Evolutionary conservation across 495 filamentous ascomycete species (phyloP), one percentile per base, ranked within the genome.

Genomic region (Rostrohypoxylon terebratum): DNA sequence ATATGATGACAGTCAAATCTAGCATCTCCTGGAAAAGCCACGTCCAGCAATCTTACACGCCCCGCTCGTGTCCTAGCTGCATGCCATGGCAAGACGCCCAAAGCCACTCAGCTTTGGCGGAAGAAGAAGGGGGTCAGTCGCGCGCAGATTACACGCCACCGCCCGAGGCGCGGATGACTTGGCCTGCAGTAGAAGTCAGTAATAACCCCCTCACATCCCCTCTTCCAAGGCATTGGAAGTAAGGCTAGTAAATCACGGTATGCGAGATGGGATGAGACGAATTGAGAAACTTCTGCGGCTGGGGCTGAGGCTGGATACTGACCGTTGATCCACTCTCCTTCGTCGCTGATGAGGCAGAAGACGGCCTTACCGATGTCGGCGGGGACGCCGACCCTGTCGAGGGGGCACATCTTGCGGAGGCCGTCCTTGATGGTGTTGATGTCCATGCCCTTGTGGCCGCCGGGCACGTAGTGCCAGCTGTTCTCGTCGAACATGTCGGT

Each of bases 401-500:
- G 75, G 8, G 87, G 87, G 59, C 84, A 87, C 78, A 82, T 82
- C 63, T 80, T 85, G 33, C 77, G 78, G 63, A 86, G 84, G 50
- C 77, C 77, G 1, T 75, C 68, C 64, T 77, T 73, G 72, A 77
- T 79, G 51, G 59, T 76, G 16, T 78, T 75, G 33, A 77, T 66
- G 33, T 70, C 18, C 78, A 78, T 80, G 71, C 72, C 73, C 75
- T 83, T 82, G 50, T 82, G 81, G 68, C 85, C 87, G 51, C 80
- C 81, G 16, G 87, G 87, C 48, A 87, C 87, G 79, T 89, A 89
- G 77, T 87, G 85, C 79, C 84, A 82, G 78, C 85, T 88, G 60
- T 89, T 88, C 74, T 83, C 83, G 75, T 89, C 84, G 83, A 89
- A 91, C 89, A 91, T 91, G 75, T 91, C 89, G 59, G 87, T 88